A percentile compares a stretch with the other conserved stretches of the same genome.
phyloP scores from a whole-genome alignment of 352 stramenopile species.

The Phytophthora ramorum region DNA sequence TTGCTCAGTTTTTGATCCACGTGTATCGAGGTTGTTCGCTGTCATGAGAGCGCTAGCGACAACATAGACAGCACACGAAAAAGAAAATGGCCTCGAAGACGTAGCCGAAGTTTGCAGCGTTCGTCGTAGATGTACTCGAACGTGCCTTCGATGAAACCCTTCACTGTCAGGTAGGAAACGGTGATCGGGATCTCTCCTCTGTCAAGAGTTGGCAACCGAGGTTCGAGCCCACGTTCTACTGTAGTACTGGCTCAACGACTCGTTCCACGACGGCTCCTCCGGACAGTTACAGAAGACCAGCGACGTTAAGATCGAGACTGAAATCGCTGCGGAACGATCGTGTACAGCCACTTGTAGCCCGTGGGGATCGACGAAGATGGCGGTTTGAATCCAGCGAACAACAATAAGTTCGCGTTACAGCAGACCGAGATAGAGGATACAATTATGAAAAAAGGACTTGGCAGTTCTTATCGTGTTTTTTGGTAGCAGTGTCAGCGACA shows the following conservation, averaged over 20 bases:
- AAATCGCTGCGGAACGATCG: conserved; percentile 43
- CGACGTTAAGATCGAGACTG: conserved; percentile 35
- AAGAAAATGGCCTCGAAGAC: conserved; percentile 37
- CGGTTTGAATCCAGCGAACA: conserved; percentile 51
- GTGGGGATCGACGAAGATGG: conserved; percentile 36
- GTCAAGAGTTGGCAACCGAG: conserved; percentile 7
- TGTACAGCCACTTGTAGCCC: conserved; percentile 49
- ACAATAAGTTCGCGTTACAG: conserved; percentile 48
- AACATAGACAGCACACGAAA: conserved; percentile 35
- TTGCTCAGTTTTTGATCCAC: conserved; percentile 43
- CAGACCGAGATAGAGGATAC: too few species aligned
- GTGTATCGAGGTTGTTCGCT: conserved; percentile 36
- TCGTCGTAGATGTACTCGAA: conserved; percentile 52
- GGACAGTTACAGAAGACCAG: conserved; percentile 42
- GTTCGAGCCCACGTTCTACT: conserved; percentile 9
- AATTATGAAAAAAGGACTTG: too few species aligned
- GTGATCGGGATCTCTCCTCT: conserved; percentile 3
- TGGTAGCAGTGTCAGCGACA: too few species aligned
- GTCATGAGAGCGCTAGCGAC: conserved; percentile 36
- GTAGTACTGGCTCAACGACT: conserved; percentile 14
- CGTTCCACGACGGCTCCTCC: conserved; percentile 26
- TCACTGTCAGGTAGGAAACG: conserved; percentile 29
- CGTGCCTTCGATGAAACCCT: conserved; percentile 44
- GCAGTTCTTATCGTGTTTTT: too few species aligned
- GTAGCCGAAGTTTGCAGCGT: conserved; percentile 42